These are phyloP conservation scores for Lyophyllum decastes DNA, from an alignment of 768 basidiomycete species.

Conservation along the genomic window DNA sequence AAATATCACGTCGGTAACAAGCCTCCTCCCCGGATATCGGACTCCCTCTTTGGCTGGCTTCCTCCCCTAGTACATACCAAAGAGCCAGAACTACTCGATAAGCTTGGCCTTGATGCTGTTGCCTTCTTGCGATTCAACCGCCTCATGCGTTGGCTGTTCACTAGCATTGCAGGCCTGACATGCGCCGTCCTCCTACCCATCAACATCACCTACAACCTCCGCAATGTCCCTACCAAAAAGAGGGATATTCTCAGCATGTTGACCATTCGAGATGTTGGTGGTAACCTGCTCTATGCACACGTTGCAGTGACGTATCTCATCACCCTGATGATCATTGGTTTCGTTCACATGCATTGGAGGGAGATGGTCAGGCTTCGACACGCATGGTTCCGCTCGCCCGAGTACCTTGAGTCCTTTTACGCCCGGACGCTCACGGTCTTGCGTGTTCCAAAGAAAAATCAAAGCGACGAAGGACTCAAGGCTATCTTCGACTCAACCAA, in stretches of 20 bases:
- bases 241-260: conserved; percentile 76
- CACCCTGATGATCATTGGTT: conserved; percentile 69
- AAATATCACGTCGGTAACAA: conserved; percentile 85
- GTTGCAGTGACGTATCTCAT: conserved; percentile 83
- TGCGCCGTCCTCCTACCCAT: conserved; percentile 83
- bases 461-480: conserved; percentile 83
- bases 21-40: conserved; percentile 77
- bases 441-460: conserved; percentile 75
- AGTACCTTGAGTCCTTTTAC: conserved; percentile 89
- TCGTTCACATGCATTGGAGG: conserved; percentile 75
- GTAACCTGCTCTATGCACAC: conserved; percentile 78
- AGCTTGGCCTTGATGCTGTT: conserved; percentile 91
- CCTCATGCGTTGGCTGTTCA: conserved; percentile 77
- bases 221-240: conserved; percentile 47
- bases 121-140: conserved; percentile 90
- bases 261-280: conserved; percentile 83
- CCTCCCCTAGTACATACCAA: conserved; percentile 80
- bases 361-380: conserved; percentile 78
- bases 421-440: conserved; percentile 87
- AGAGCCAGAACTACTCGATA: conserved; percentile 87
- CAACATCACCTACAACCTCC: conserved; percentile 83
- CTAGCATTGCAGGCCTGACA: conserved; percentile 58
- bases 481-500: conserved; percentile 72
- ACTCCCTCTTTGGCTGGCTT: conserved; percentile 87
- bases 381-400: conserved; percentile 87